These are phyloP conservation scores for Leucosporidium yakuticum DNA, from an alignment of 768 basidiomycete genomes.

Conservation along the genomic window DNA sequence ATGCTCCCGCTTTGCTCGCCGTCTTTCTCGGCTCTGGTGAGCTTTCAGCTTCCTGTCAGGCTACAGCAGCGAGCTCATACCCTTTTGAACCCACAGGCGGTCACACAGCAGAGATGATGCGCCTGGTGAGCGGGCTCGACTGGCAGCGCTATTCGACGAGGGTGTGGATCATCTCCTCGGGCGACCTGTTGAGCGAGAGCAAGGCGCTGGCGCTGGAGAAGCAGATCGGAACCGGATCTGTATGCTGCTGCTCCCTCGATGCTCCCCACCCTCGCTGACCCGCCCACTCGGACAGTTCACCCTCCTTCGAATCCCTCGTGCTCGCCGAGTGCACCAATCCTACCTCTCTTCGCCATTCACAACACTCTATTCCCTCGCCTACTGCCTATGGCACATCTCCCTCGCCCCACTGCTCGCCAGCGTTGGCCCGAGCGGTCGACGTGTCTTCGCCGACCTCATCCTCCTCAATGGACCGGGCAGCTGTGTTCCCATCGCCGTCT, in stretches of 20 bases:
- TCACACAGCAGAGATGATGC: constrained; percentile 81
- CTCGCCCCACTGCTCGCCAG: constrained; percentile 51
- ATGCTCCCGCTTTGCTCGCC: constrained; percentile 49
- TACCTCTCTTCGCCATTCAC: constrained; percentile 64
- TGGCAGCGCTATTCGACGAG: constrained; percentile 62
- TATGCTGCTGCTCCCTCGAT: constrained; percentile 4
- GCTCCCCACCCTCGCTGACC: not conserved
- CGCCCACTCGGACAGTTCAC: constrained; percentile 43
- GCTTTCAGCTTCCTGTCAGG: constrained; percentile 24
- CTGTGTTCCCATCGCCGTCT: constrained; percentile 68
- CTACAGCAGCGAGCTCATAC: not conserved
- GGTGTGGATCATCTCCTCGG: constrained; percentile 73
- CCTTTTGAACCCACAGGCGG: constrained; percentile 57
- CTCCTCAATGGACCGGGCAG: constrained; percentile 94
- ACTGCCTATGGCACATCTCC: constrained; percentile 59
- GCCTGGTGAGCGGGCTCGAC: constrained; percentile 64
- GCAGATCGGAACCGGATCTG: constrained; percentile 13
- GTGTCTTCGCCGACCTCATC: constrained; percentile 62
- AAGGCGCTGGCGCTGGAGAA: constrained; percentile 65
- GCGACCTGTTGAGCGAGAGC: constrained; percentile 67
- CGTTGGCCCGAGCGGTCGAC: constrained; percentile 11
- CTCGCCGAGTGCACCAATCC: constrained; percentile 77
- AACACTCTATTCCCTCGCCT: constrained; percentile 56
- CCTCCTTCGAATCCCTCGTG: constrained; percentile 71
- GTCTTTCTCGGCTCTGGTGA: constrained; percentile 91